Percentiles rank a stretch among this genome's conserved stretches.
phyloP scores from a whole-genome alignment of 345 rosid species.

The Aethionema arabicum region DNA sequence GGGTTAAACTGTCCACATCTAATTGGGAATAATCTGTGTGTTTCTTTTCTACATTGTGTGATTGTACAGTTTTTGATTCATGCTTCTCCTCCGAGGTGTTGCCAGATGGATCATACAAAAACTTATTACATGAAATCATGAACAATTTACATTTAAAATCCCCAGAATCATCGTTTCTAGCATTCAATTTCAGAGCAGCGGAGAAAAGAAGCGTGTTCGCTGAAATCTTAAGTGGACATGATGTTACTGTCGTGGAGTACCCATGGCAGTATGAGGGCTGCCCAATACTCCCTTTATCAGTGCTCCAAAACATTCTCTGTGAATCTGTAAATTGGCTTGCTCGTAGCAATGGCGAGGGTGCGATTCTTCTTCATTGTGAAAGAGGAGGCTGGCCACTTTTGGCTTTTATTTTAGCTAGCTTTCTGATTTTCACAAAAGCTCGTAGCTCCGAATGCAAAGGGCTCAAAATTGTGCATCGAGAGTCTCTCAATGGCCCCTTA shows the following conservation, averaged over 20 bases:
- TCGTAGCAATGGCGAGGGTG: conserved; percentile 64
- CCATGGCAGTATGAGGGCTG: conserved; percentile 96
- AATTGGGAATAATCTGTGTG: background rate
- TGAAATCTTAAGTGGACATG: conserved; percentile 64
- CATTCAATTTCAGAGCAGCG: conserved; percentile 88
- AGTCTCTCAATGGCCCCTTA: conserved; percentile 91
- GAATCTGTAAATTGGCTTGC: conserved; percentile 87
- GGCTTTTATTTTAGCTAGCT: conserved; percentile 80
- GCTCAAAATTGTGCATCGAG: conserved; percentile 86
- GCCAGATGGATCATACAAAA: conserved; percentile 61
- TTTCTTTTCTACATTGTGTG: background rate
- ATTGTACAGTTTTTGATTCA: conserved; percentile 82
- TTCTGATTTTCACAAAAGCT: conserved; percentile 77
- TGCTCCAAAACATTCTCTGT: conserved; percentile 88
- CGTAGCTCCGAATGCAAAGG: conserved; percentile 79
- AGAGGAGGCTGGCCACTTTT: conserved; percentile 98
- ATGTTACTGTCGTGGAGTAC: conserved; percentile 84
- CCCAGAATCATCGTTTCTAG: conserved; percentile 75
- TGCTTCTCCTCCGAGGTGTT: conserved; percentile 90
- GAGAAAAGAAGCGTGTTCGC: conserved; percentile 74
- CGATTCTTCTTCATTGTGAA: conserved; percentile 84
- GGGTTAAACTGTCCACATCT: background rate
- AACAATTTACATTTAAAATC: conserved; percentile 78
- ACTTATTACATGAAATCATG: conserved; percentile 69
- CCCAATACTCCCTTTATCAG: conserved; percentile 78